Evolutionary conservation across 345 rosid species (phyloP), one percentile per base, ranked within the genome.

Genomic region (Linum lewisii): DNA sequence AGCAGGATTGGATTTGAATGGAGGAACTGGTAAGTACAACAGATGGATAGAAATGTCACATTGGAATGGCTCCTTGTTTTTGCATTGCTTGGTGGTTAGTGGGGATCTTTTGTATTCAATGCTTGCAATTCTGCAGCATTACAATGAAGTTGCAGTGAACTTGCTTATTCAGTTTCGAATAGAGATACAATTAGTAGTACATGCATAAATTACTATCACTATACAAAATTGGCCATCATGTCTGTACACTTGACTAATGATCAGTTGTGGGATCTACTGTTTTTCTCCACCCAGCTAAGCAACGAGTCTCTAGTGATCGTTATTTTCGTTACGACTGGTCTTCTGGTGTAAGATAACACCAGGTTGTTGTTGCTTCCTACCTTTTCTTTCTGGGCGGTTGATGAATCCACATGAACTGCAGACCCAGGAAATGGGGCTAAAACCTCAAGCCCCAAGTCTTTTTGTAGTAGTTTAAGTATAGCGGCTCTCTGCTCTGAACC

Each of bases 1-100:
- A 93, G 83, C 84, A 83, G 69, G 96, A 92, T 67, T 88, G 99
- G 97, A 84, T 89, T 26, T 93, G 77, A 86, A 61, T 21, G 37
- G 25, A 29, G 7, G 49, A 52, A 50, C 53, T 61, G 25, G 7
- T 7, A 42, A 42, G 0, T 29, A 29, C n/a, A n/a, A n/a, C n/a
- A n/a, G n/a, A 29, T 5, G 4, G 34, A 29, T 29, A 29, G 34
- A 29, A 29, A 29, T 29, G 34, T 29, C 34, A 29, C 34, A 29
- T 29, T 29, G 34, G 5, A 29, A 1, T 8, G 5, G 34, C 34
- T n/a, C n/a, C n/a, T n/a, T 29, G 34, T 5, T 26, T 26, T 2
- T 26, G 32, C 32, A 26, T 26, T 26, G 3, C 6, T 2, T 26
- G 32, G 32, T 38, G 45, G 16, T 11, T 11, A 42, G 15, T 1